Conservation (phyloP, 495 filamentous ascomycete species). For the Penicillium taxi region DNA sequence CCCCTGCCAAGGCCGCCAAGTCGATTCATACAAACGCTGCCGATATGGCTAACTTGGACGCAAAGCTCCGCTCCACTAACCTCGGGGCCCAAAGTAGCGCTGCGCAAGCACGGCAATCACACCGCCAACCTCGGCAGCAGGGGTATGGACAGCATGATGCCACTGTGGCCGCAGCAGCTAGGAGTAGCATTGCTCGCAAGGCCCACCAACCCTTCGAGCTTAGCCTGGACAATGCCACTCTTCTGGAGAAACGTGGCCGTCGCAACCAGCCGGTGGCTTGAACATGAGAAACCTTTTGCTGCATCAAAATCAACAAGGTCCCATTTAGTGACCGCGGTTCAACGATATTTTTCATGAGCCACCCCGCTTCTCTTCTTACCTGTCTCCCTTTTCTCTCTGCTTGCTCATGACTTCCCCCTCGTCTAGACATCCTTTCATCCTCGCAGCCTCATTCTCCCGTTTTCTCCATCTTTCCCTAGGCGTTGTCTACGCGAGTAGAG, state of each 20-base stretch:
- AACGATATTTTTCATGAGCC: slow-evolving; percentile 11
- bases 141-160: slow-evolving; percentile 81
- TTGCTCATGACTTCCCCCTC: not conserved
- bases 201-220: slow-evolving; percentile 75
- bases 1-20: slow-evolving; percentile 62
- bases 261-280: slow-evolving; percentile 29
- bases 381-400: not conserved
- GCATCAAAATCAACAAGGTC: not conserved
- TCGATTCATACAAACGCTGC: slow-evolving; percentile 44
- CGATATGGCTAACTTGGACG: slow-evolving; percentile 73
- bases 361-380: not conserved
- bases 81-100: slow-evolving; percentile 49
- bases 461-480: not conserved
- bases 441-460: not conserved
- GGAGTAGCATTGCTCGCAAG: slow-evolving; percentile 58
- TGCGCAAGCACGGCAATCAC: slow-evolving; percentile 52
- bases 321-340: not conserved
- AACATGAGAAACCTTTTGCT: slow-evolving; percentile 5
- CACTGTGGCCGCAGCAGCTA: slow-evolving; percentile 68
- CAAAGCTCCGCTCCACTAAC: slow-evolving; percentile 74
- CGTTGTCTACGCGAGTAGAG: slow-evolving; percentile 5
- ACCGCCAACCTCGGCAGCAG: slow-evolving; percentile 43
- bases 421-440: slow-evolving; percentile 1
- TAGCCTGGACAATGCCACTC: slow-evolving; percentile 78
- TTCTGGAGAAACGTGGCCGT: slow-evolving; percentile 66